These are phyloP conservation scores for Smallanthus sonchifolius DNA, from an alignment of 129 eudicot genomes.

Conservation along the genomic window DNA sequence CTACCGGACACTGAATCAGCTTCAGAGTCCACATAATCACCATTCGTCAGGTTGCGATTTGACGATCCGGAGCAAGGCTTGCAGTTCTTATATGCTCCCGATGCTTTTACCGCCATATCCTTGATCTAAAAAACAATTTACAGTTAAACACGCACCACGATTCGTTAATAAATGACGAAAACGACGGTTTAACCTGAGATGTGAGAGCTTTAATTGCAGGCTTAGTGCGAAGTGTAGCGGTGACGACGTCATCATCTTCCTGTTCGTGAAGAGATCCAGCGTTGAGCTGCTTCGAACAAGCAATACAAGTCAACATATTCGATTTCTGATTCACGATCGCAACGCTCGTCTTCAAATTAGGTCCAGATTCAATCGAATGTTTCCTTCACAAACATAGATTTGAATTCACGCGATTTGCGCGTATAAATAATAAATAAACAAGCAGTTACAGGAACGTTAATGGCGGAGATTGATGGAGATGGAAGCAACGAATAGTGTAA, in stretches of 20 bases:
- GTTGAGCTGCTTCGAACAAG: constrained; percentile 71
- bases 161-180: background rate
- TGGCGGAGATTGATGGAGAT: constrained; percentile 25
- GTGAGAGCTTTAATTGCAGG: constrained; percentile 78
- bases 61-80: constrained; percentile 82
- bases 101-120: constrained; percentile 86
- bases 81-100: constrained; percentile 77
- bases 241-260: constrained; percentile 51
- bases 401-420: constrained; percentile 15
- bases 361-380: background rate
- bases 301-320: constrained; percentile 83
- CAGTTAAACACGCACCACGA: background rate
- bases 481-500: constrained; percentile 17
- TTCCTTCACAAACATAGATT: constrained; percentile 15
- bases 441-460: constrained; percentile 25
- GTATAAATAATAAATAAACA: constrained; percentile 7
- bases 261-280: constrained; percentile 69
- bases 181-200: constrained; percentile 39
- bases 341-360: constrained; percentile 7
- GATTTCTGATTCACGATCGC: constrained; percentile 7
- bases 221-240: constrained; percentile 54
- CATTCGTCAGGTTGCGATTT: constrained; percentile 38
- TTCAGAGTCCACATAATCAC: constrained; percentile 51
- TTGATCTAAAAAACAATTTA: constrained; percentile 49
- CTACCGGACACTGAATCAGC: constrained; percentile 48